A percentile compares a stretch with the other conserved stretches of the same genome.
phyloP scores from a whole-genome alignment of 495 filamentous ascomycete genomes.

The Cercophora scortea region DNA sequence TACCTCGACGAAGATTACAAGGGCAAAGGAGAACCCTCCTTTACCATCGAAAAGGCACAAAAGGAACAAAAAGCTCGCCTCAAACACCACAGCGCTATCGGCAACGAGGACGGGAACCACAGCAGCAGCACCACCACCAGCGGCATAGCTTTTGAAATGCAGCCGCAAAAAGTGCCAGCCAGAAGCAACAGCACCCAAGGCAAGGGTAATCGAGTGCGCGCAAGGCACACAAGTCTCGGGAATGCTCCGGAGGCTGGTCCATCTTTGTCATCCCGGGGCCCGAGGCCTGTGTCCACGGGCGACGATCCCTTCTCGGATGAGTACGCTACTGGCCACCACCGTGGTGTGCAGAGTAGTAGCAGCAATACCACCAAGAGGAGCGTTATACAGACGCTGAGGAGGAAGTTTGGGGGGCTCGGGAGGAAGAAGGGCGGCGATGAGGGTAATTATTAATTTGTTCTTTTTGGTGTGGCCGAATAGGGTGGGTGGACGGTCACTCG shows the following conservation, averaged over 20 bases:
- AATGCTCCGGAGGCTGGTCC: slow-evolving; percentile 1
- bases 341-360: slow-evolving; percentile 18
- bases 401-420: slow-evolving; percentile 38
- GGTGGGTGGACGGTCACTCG: not conserved
- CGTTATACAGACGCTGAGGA: slow-evolving; percentile 35
- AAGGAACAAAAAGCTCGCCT: slow-evolving; percentile 34
- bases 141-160: slow-evolving; percentile 33
- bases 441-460: no score
- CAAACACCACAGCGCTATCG: slow-evolving; percentile 4
- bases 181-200: not conserved
- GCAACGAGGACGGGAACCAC: no score
- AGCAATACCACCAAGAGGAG: slow-evolving; percentile 31
- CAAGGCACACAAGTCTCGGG: slow-evolving; percentile 28
- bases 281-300: not conserved
- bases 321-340: not conserved
- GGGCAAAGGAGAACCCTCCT: slow-evolving; percentile 73
- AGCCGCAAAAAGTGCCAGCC: slow-evolving; percentile 10
- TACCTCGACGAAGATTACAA: slow-evolving; percentile 68
- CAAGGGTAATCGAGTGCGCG: slow-evolving; percentile 5
- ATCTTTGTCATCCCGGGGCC: not conserved
- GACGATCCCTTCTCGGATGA: not conserved
- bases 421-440: slow-evolving; percentile 13
- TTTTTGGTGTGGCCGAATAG: no score
- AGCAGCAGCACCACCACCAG: not conserved
- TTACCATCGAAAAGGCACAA: slow-evolving; percentile 55